phyloP scores from a whole-genome alignment of 441 rosid genomes.

The Arabidopsis hybrid region DNA sequence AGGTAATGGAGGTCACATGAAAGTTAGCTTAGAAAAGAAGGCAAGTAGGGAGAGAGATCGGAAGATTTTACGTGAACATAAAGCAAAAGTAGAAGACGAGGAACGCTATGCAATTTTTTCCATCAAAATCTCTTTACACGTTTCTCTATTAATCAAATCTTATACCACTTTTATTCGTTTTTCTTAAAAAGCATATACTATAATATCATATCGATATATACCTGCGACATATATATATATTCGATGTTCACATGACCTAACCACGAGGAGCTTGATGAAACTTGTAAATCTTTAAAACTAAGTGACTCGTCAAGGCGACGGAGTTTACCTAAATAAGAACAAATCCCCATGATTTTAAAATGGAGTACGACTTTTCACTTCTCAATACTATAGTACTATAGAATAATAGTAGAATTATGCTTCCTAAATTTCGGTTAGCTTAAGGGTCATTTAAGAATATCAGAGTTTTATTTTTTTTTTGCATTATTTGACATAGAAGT shows the following conservation, averaged over 20 bases:
- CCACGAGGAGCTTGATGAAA: conserved; percentile 32
- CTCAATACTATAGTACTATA: not conserved
- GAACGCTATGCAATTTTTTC: conserved; percentile 25
- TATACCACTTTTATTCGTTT: not conserved
- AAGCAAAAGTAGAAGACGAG: conserved; percentile 40
- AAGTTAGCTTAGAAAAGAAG: conserved; percentile 43
- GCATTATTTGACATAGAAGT: conserved; percentile 16
- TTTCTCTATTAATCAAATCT: conserved; percentile 25
- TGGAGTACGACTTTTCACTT: not conserved
- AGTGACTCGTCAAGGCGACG: conserved; percentile 35
- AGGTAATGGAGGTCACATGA: conserved; percentile 44
- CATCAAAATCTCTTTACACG: conserved; percentile 19
- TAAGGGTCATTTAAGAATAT: conserved; percentile 4
- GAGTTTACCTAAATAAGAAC: conserved; percentile 18
- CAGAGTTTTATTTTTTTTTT: not conserved
- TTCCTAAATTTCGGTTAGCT: not conserved
- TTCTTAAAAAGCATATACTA: not conserved
- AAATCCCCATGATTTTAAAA: conserved; percentile 4
- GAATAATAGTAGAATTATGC: not conserved
- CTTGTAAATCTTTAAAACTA: not conserved
- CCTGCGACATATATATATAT: conserved; percentile 3
- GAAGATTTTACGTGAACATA: conserved; percentile 34
- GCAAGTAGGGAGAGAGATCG: conserved; percentile 27
- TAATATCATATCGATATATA: not conserved
- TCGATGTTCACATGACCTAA: conserved; percentile 13